Evolutionary conservation across 148 eudicot species (phyloP).

Genomic region (Rhododendron ferrugineum): DNA sequence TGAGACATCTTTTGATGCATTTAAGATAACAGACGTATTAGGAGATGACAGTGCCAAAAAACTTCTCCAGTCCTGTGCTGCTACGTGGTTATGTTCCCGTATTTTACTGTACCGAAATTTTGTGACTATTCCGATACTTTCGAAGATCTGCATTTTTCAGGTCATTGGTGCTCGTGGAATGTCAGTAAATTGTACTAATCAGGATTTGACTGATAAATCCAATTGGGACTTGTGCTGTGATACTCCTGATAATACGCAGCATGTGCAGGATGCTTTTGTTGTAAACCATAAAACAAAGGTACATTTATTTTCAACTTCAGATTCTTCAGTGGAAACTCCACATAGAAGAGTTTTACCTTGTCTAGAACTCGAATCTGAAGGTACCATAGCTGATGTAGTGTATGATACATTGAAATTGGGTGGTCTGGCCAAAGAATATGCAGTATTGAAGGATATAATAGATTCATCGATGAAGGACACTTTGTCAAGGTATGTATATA

Average conservation of each 20-base stretch:
- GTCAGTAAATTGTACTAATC: slow-evolving; percentile 21
- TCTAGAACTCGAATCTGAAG: slow-evolving; percentile 20
- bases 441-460: slow-evolving; percentile 53
- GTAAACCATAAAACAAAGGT: slow-evolving; percentile 54
- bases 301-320: slow-evolving; percentile 31
- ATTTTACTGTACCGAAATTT: slow-evolving; percentile 60
- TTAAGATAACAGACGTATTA: slow-evolving; percentile 49
- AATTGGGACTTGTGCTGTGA: slow-evolving; percentile 8
- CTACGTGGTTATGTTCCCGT: slow-evolving; percentile 57
- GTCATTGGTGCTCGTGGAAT: slow-evolving; percentile 43
- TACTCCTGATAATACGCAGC: slow-evolving; percentile 18
- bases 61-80: slow-evolving; percentile 52
- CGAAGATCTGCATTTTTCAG: slow-evolving; percentile 51
- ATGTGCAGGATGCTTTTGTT: slow-evolving; percentile 35
- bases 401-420: slow-evolving; percentile 48
- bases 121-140: slow-evolving; percentile 60
- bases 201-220: slow-evolving; percentile 11
- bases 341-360: slow-evolving; percentile 15
- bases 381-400: slow-evolving; percentile 14
- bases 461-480: slow-evolving; percentile 47
- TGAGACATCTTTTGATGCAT: slow-evolving; percentile 23
- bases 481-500: slow-evolving; percentile 52
- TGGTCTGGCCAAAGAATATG: slow-evolving; percentile 72
- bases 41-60: slow-evolving; percentile 51
- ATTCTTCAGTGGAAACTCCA: slow-evolving; percentile 25